Percentiles rank a stretch among this genome's conserved stretches.
These are phyloP conservation scores for Coprinopsis cinerea DNA, from an alignment of 768 basidiomycete species.

Conservation along the genomic window DNA sequence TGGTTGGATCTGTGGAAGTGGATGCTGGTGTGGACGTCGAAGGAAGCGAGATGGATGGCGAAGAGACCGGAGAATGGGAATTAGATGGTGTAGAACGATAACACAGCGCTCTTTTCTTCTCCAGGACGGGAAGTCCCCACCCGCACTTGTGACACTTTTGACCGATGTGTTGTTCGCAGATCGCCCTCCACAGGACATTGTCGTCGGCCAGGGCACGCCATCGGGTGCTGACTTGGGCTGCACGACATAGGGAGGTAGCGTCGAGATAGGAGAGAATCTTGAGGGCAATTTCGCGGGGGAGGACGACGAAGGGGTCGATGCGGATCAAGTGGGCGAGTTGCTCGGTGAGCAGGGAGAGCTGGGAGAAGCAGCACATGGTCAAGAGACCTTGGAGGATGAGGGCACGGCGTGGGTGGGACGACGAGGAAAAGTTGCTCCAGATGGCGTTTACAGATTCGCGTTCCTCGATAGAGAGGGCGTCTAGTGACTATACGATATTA, in stretches of 20 bases:
- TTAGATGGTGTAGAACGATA: constrained; percentile 30
- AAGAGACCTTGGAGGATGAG: constrained; percentile 95
- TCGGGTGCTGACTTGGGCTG: constrained; percentile 79
- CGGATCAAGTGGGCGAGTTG: constrained; percentile 89
- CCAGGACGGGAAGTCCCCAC: constrained; percentile 91
- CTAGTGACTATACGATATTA: constrained; percentile 77
- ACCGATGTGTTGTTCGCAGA: constrained; percentile 98
- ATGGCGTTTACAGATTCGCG: constrained; percentile 84
- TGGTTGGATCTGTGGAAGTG: constrained; percentile 8
- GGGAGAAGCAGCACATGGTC: constrained; percentile 99
- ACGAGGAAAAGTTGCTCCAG: constrained; percentile 96
- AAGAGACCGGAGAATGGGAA: constrained; percentile 27
- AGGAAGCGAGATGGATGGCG: constrained; percentile 18
- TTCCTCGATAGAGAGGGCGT: constrained; percentile 80
- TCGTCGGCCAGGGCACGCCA: constrained; percentile 94
- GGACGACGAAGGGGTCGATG: constrained; percentile 87
- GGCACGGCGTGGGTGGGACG: constrained; percentile 83
- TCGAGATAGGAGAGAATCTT: constrained; percentile 87
- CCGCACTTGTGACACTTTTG: constrained; percentile 96
- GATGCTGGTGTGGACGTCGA: constrained; percentile 15
- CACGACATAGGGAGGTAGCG: constrained; percentile 87
- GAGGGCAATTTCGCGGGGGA: constrained; percentile 87
- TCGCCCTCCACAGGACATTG: constrained; percentile 89
- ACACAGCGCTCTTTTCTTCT: constrained; percentile 54
- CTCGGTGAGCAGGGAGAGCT: constrained; percentile 92